These are phyloP conservation scores for Puccinia hordei DNA, from an alignment of 1,284 basidiomycete species.

Conservation along the genomic window DNA sequence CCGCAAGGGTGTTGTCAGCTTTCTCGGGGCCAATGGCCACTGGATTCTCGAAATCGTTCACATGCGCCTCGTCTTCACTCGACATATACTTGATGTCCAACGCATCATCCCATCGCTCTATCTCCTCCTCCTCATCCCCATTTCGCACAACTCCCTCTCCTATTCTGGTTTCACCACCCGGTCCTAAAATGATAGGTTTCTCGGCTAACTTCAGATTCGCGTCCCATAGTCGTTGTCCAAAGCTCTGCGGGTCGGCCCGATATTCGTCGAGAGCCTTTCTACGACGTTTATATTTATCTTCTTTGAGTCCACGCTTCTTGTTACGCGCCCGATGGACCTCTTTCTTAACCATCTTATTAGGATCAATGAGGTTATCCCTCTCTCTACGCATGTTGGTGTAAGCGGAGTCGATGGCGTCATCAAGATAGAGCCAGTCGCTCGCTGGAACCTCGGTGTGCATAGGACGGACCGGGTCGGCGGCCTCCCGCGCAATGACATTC, in stretches of 20 bases:
- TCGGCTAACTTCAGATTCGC: slow-evolving; percentile 12
- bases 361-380: slow-evolving; percentile 45
- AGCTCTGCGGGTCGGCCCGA: slow-evolving; percentile 16
- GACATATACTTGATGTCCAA: slow-evolving; percentile 49
- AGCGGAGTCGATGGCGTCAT: slow-evolving; percentile 43
- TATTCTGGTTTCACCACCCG: background rate
- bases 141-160: background rate
- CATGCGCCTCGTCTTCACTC: slow-evolving; percentile 41
- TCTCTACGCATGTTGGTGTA: slow-evolving; percentile 47
- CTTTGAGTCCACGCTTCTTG: slow-evolving; percentile 42
- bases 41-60: slow-evolving; percentile 39
- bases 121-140: background rate
- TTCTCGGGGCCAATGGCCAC: slow-evolving; percentile 27
- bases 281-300: slow-evolving; percentile 43
- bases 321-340: slow-evolving; percentile 47
- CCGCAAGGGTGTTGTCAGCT: slow-evolving; percentile 20
- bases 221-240: slow-evolving; percentile 9
- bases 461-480: slow-evolving; percentile 18
- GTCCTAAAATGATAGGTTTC: too few relatives aligned
- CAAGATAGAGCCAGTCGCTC: slow-evolving; percentile 43
- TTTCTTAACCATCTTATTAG: slow-evolving; percentile 46
- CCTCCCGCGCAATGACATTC: slow-evolving; percentile 38
- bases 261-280: slow-evolving; percentile 41
- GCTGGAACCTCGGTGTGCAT: slow-evolving; percentile 42
- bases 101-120: slow-evolving; percentile 33